A percentile compares a stretch with the other conserved stretches of the same genome.
phyloP scores from a whole-genome alignment of 495 filamentous ascomycete species.

The Penicillium mononematosum region DNA sequence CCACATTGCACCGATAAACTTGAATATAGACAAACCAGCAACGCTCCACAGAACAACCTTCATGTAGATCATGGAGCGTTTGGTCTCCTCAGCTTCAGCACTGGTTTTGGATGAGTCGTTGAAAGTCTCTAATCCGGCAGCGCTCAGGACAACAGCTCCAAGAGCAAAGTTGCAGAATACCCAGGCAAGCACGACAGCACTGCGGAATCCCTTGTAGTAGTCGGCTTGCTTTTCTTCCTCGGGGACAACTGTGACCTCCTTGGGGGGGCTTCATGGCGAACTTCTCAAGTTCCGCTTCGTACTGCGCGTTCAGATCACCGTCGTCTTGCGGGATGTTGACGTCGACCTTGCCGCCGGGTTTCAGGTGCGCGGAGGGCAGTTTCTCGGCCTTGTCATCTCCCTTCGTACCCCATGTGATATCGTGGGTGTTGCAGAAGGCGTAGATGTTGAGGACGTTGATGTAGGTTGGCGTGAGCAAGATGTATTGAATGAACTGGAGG shows the following conservation, averaged over 20 bases:
- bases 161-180: conserved; percentile 95
- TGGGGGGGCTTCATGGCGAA: conserved; percentile 69
- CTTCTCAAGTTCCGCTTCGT: conserved; percentile 78
- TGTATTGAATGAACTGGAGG: conserved; percentile 81
- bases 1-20: conserved; percentile 90
- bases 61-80: conserved; percentile 76
- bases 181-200: conserved; percentile 88
- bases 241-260: conserved; percentile 59
- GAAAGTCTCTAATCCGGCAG: conserved; percentile 74
- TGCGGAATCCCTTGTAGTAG: conserved; percentile 96
- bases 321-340: conserved; percentile 89
- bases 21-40: conserved; percentile 79
- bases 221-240: conserved; percentile 87
- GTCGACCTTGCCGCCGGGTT: conserved; percentile 89
- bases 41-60: conserved; percentile 90
- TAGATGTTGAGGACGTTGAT: conserved; percentile 98
- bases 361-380: conserved; percentile 74
- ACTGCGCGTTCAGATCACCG: conserved; percentile 85
- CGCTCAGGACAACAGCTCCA: conserved; percentile 79
- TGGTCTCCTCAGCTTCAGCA: conserved; percentile 42
- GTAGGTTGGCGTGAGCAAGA: conserved; percentile 91
- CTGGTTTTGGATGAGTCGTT: conserved; percentile 25
- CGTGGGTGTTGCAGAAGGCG: conserved; percentile 97
- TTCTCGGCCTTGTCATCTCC: conserved; percentile 89
- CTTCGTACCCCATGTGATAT: conserved; percentile 96